phyloP scores from a whole-genome alignment of 306 rosid genomes.

The Canavalia gladiata region DNA sequence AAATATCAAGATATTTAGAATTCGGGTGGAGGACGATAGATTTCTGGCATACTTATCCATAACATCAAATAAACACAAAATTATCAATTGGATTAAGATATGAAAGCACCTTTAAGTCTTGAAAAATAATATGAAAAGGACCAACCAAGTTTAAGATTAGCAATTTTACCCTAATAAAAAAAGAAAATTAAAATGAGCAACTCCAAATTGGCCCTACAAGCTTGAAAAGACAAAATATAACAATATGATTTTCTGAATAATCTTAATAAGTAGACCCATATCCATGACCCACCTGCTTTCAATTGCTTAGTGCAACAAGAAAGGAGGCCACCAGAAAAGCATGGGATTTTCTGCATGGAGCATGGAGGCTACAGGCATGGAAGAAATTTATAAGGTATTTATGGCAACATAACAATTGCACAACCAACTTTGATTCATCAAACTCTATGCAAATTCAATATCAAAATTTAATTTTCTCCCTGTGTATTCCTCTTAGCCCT shows the following conservation, averaged over 20 bases:
- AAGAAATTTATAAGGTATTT: slow-evolving; percentile 53
- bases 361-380: slow-evolving; percentile 38
- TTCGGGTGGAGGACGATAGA: not conserved
- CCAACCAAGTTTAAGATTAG: slow-evolving; percentile 19
- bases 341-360: slow-evolving; percentile 50
- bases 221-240: slow-evolving; percentile 41
- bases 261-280: slow-evolving; percentile 48
- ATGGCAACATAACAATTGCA: not conserved
- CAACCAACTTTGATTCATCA: slow-evolving; percentile 10
- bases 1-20: slow-evolving; percentile 28
- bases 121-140: not conserved
- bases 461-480: slow-evolving; percentile 8
- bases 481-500: not conserved
- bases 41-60: slow-evolving; percentile 28
- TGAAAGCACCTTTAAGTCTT: slow-evolving; percentile 16
- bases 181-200: not conserved
- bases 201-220: slow-evolving; percentile 49
- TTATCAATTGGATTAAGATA: not conserved
- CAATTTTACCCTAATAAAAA: not conserved
- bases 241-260: not conserved
- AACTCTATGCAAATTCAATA: slow-evolving; percentile 42
- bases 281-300: slow-evolving; percentile 58
- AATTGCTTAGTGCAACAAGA: slow-evolving; percentile 50
- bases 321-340: slow-evolving; percentile 47
- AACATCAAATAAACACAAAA: slow-evolving; percentile 9